These are phyloP conservation scores for Piloderma croceum DNA, from an alignment of 768 basidiomycete genomes.

Conservation along the genomic window DNA sequence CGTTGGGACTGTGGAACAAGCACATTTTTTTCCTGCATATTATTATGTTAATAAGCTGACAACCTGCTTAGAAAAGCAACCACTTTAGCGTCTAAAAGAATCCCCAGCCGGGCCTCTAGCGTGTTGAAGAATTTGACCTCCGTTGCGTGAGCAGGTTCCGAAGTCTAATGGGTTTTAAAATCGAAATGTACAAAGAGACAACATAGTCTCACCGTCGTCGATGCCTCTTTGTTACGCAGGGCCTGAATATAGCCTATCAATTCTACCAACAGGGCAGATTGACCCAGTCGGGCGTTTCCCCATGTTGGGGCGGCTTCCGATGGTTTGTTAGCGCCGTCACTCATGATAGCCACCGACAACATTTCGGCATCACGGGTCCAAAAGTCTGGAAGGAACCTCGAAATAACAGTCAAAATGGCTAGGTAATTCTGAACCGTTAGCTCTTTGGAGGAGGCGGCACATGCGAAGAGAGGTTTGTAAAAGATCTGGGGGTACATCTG, in stretches of 20 bases:
- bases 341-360: conserved; percentile 65
- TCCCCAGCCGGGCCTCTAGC: conserved; percentile 52
- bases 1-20: conserved; percentile 53
- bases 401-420: conserved; percentile 44
- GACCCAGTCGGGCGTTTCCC: conserved; percentile 54
- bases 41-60: conserved; percentile 5
- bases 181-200: neutral
- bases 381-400: conserved; percentile 52
- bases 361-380: conserved; percentile 72
- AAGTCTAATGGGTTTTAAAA: neutral
- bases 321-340: conserved; percentile 31
- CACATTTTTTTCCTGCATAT: conserved; percentile 45
- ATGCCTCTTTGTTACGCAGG: conserved; percentile 38
- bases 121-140: conserved; percentile 37
- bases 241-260: conserved; percentile 48
- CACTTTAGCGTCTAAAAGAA: conserved; percentile 57
- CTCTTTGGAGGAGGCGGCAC: conserved; percentile 61
- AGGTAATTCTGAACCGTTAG: conserved; percentile 55
- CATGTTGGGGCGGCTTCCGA: conserved; percentile 24
- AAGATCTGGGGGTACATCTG: conserved; percentile 54
- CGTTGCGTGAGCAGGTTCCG: neutral
- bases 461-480: conserved; percentile 67
- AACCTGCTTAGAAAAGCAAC: neutral
- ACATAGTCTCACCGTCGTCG: conserved; percentile 27
- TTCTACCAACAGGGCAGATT: conserved; percentile 57